phyloP scores from a whole-genome alignment of 2,329 filamentous ascomycete genomes.

The Colletotrichum zoysiae region DNA sequence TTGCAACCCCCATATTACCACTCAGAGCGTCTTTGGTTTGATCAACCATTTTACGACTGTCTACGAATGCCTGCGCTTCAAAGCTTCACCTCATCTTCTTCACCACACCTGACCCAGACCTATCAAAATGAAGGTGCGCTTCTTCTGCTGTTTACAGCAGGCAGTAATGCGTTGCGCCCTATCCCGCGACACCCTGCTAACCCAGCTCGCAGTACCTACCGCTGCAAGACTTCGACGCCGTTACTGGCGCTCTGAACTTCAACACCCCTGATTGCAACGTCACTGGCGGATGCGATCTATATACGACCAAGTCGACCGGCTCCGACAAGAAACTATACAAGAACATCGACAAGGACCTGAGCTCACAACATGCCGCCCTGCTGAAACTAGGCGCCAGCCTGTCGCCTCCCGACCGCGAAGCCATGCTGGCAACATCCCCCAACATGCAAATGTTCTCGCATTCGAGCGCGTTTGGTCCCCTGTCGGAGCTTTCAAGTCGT shows the following conservation, averaged over 20 bases:
- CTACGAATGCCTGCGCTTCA: constrained; percentile 24
- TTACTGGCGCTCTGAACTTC: constrained; percentile 94
- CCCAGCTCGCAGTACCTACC: constrained; percentile 80
- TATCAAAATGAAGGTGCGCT: constrained; percentile 44
- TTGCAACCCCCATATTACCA: constrained; percentile 9
- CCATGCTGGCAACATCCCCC: constrained; percentile 76
- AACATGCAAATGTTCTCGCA: constrained; percentile 73
- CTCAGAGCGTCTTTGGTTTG: constrained; percentile 5
- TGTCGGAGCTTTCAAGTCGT: constrained; percentile 89
- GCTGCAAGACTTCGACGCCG: constrained; percentile 88
- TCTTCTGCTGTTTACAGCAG: constrained; percentile 26
- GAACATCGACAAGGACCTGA: constrained; percentile 91
- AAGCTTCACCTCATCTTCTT: constrained; percentile 21
- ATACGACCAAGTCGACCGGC: constrained; percentile 96
- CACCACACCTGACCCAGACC: constrained; percentile 26
- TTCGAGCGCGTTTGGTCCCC: constrained; percentile 90
- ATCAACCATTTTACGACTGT: constrained; percentile 3
- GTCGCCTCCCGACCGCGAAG: constrained; percentile 82
- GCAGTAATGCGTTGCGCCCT: constrained; percentile 27
- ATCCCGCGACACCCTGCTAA: constrained; percentile 33
- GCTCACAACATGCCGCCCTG: constrained; percentile 90
- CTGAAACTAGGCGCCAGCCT: constrained; percentile 88
- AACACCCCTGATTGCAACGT: constrained; percentile 93
- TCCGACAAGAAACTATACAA: constrained; percentile 98
- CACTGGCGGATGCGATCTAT: constrained; percentile 93